phyloP scores from a whole-genome alignment of 768 basidiomycete species.

The Lactarius sanguifluus region DNA sequence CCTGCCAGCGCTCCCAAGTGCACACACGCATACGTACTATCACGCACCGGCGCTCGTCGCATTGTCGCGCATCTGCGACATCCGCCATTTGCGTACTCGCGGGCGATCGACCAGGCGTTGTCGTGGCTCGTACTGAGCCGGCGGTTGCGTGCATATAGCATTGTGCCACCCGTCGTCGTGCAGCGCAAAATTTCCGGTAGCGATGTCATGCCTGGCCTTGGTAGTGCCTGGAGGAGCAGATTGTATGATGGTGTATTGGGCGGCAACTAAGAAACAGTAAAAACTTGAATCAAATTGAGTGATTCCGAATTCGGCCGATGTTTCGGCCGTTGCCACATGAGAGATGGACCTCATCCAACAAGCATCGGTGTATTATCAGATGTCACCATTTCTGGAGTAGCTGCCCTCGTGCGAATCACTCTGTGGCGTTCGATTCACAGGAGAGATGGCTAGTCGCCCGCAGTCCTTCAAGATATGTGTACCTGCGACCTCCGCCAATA shows the following conservation, averaged over 20 bases:
- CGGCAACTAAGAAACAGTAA: not conserved
- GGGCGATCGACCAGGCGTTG: conserved; percentile 73
- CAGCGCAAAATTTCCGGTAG: conserved; percentile 61
- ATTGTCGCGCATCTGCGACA: conserved; percentile 58
- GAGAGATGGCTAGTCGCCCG: conserved; percentile 11
- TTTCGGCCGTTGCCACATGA: not conserved
- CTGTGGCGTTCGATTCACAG: not conserved
- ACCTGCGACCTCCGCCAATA: conserved; percentile 98
- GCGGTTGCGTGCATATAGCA: conserved; percentile 56
- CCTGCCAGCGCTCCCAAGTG: conserved; percentile 64
- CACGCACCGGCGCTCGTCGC: conserved; percentile 57
- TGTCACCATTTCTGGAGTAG: not conserved
- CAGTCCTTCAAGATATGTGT: conserved; percentile 68
- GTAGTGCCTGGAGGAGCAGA: conserved; percentile 56
- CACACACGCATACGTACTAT: conserved; percentile 71
- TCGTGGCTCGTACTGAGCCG: conserved; percentile 62
- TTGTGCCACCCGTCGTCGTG: conserved; percentile 65
- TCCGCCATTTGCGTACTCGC: conserved; percentile 71
- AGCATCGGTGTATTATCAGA: too few relatives aligned
- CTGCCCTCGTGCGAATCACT: not conserved
- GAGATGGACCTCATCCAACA: too few relatives aligned
- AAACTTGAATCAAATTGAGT: not conserved
- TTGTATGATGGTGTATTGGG: conserved; percentile 50
- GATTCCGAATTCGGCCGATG: not conserved
- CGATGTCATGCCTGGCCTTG: conserved; percentile 51